Evolutionary conservation across 2,329 filamentous ascomycete species (phyloP), one percentile per base, ranked within the genome.

Genomic region (Colletotrichum melonis): DNA sequence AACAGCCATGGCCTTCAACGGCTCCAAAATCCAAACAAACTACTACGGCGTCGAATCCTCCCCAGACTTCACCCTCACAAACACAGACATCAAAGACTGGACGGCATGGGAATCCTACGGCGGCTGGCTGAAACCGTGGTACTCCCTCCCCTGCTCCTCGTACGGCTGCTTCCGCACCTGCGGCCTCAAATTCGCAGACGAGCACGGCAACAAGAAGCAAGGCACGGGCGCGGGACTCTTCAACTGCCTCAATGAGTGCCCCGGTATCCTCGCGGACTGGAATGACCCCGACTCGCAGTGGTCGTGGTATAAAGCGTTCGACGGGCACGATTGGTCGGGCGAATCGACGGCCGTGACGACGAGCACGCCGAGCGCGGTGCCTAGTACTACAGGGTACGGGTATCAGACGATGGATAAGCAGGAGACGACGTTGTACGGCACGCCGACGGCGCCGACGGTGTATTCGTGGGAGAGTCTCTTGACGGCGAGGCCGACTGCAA

Each of bases 211-310:
- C n/a, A 63, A 32, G 58, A 63, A 46, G 24, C 58, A 56, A 19
- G 58, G 67, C 58, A 69, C 67, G 30, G 67, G 19, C 1, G 58
- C 67, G 0, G 67, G 24, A 7, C 35, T 69, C 9, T 69, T 24
- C 67, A 11, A 69, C 32, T 69, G 67, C 24, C 58, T 69, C 12
- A 69, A 69, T n/a, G 58, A 63, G 35, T 69, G 67, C 5, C 67
- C 58, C 1, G 49, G 67, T 49, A 63, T 69, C n/a, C 58, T 49
- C 49, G 67, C 67, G 16, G 67, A 69, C 22, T 69, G 67, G 67
- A 63, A 42, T 49, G 67, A 63, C 24, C 4, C 26, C 4, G 11
- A 46, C 4, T 56, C 26, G 2, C 16, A 30, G 32, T 69, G 67
- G 58, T 14, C 6, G 14, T 65, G 60, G 60, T 54, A 69, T 22